Evolutionary conservation across 2,329 filamentous ascomycete genomes (phyloP).

Genomic region (Xylaria sp.): DNA sequence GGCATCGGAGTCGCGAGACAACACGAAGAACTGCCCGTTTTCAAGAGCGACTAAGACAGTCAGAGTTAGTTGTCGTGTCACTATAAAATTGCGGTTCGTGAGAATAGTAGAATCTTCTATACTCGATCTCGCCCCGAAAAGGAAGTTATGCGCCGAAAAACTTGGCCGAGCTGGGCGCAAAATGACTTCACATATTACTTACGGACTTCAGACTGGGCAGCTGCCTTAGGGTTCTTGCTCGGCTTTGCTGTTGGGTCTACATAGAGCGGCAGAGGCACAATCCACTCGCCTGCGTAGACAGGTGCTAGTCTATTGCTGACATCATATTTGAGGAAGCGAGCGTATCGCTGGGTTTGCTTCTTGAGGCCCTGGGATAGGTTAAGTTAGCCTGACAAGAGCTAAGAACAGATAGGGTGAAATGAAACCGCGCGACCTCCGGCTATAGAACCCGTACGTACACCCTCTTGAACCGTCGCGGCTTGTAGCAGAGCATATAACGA

Average conservation of each 20-base stretch:
- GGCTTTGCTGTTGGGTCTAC: slow-evolving; percentile 55
- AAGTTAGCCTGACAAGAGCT: slow-evolving; percentile 2
- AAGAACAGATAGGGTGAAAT: too few species aligned
- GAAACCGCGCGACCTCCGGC: background rate
- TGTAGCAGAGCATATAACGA: slow-evolving; percentile 70
- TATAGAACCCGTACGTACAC: slow-evolving; percentile 45
- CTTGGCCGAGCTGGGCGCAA: too few species aligned
- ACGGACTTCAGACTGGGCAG: slow-evolving; percentile 73
- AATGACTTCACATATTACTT: too few species aligned
- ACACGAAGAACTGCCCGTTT: slow-evolving; percentile 67
- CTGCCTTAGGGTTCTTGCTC: slow-evolving; percentile 53
- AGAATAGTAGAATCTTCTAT: too few species aligned
- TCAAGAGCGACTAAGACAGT: slow-evolving; percentile 67
- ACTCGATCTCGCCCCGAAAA: too few species aligned
- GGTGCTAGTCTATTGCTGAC: slow-evolving; percentile 52
- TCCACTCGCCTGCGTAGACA: slow-evolving; percentile 64
- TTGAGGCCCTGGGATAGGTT: slow-evolving; percentile 31
- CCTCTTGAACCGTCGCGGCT: slow-evolving; percentile 67
- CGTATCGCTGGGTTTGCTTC: slow-evolving; percentile 60
- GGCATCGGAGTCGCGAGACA: slow-evolving; percentile 66
- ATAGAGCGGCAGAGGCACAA: slow-evolving; percentile 68
- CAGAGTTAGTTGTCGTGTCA: too few species aligned
- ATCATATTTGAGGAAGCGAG: slow-evolving; percentile 69
- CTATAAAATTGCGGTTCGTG: too few species aligned
- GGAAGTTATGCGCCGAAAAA: too few species aligned